A percentile compares a stretch with the other conserved stretches of the same genome.
phyloP scores from a whole-genome alignment of 495 filamentous ascomycete genomes.

The Hypoxylon fragiforme region DNA sequence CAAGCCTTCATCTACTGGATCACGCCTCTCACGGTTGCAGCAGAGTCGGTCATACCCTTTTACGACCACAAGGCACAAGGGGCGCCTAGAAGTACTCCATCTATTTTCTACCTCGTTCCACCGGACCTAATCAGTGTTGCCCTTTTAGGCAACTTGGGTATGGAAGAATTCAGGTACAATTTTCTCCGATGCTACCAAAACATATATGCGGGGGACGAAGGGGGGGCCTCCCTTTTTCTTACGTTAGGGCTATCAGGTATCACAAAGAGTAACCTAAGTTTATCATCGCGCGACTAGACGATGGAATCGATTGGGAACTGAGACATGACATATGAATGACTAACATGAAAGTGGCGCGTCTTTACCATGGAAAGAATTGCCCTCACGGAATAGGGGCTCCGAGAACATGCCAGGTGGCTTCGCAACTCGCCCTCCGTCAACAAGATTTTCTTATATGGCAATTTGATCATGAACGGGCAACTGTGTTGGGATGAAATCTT shows the following conservation, averaged over 20 bases:
- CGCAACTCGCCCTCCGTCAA: conserved; percentile 9
- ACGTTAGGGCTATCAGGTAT: conserved; percentile 4
- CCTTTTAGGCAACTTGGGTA: conserved; percentile 14
- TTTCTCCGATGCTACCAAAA: conserved; percentile 24
- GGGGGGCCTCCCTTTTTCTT: background rate
- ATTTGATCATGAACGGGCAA: background rate
- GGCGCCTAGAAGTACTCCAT: conserved; percentile 9
- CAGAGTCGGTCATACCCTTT: conserved; percentile 13
- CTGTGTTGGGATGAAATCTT: conserved; percentile 9
- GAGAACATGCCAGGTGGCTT: too few relatives aligned
- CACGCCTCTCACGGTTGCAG: conserved; percentile 2
- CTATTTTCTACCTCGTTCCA: conserved; percentile 14
- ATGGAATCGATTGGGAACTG: background rate
- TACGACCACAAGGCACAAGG: conserved; percentile 15
- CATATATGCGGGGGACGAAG: conserved; percentile 13
- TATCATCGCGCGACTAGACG: too few relatives aligned
- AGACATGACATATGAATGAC: background rate
- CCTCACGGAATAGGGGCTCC: conserved; percentile 17
- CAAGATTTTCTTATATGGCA: background rate
- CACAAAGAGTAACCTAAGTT: conserved; percentile 4
- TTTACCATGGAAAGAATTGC: conserved; percentile 1
- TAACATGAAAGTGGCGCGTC: too few relatives aligned
- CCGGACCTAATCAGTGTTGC: conserved; percentile 5
- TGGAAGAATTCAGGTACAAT: conserved; percentile 30
- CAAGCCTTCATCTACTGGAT: background rate